A percentile compares a stretch with the other conserved stretches of the same genome.
phyloP scores from a whole-genome alignment of 2,329 filamentous ascomycete species.

The Aspergillus intermedius region DNA sequence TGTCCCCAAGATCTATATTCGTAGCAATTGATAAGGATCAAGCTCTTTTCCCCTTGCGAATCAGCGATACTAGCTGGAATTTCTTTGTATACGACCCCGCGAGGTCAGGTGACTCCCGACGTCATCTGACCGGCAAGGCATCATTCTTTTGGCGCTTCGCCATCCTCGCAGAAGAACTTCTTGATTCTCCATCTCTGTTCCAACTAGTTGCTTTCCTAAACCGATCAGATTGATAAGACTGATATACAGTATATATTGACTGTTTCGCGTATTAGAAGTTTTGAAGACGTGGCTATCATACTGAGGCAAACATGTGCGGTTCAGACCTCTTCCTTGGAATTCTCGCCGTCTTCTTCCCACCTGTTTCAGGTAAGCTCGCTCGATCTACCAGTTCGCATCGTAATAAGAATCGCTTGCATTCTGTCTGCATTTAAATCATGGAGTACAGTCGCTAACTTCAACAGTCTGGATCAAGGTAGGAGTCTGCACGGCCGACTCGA shows the following conservation, averaged over 20 bases:
- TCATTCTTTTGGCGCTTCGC: conserved; percentile 1
- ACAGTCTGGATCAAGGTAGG: conserved; percentile 95
- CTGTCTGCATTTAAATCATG: background rate
- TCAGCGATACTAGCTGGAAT: background rate
- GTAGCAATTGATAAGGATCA: too few relatives aligned
- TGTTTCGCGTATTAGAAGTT: background rate
- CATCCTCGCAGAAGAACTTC: conserved; percentile 1
- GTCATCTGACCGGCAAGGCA: conserved; percentile 10
- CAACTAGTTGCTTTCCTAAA: background rate
- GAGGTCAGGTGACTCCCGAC: conserved; percentile 8
- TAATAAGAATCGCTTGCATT: background rate
- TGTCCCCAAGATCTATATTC: too few relatives aligned
- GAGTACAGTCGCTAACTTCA: conserved; percentile 23
- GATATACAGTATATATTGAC: background rate
- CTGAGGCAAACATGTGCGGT: conserved; percentile 46
- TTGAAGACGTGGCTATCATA: conserved; percentile 5
- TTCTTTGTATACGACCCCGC: background rate
- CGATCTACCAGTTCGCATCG: conserved; percentile 1
- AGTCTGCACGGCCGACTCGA: conserved; percentile 81
- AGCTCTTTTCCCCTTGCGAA: too few relatives aligned
- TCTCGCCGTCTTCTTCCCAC: conserved; percentile 56
- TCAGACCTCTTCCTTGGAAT: conserved; percentile 56
- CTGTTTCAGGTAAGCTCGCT: conserved; percentile 46
- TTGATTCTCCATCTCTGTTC: background rate
- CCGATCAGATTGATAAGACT: background rate